These are phyloP conservation scores for Epichloe gansuensis DNA, from an alignment of 2,329 filamentous ascomycete genomes.

Conservation along the genomic window DNA sequence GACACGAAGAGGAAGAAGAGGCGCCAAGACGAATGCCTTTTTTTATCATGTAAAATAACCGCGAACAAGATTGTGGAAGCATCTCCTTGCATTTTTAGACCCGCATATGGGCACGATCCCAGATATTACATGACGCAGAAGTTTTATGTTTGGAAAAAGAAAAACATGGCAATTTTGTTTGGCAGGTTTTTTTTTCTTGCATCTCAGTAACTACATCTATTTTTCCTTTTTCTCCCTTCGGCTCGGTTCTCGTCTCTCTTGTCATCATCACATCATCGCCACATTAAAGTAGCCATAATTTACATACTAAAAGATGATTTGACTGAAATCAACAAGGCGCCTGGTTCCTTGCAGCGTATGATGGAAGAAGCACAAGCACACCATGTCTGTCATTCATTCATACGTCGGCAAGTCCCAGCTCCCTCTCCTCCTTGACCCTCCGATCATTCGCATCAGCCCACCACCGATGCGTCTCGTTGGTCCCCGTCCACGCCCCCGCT, in stretches of 20 bases:
- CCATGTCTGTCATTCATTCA: neutral
- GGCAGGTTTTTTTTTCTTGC: neutral
- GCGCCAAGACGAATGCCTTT: neutral
- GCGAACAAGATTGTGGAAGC: neutral
- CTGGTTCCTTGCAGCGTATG: too few species aligned
- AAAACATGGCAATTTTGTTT: too few species aligned
- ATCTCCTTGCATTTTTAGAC: neutral
- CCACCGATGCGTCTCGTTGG: constrained; percentile 41
- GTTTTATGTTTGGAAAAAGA: too few species aligned
- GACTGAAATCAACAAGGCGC: too few species aligned
- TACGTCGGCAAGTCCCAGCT: constrained; percentile 20
- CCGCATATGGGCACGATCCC: neutral
- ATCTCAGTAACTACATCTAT: too few species aligned
- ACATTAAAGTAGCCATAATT: too few species aligned
- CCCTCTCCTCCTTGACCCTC: constrained; percentile 29
- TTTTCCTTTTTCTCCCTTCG: too few species aligned
- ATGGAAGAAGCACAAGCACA: too few species aligned
- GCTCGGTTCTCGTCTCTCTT: too few species aligned
- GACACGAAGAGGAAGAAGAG: neutral
- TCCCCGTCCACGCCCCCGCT: constrained; percentile 28
- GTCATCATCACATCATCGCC: too few species aligned
- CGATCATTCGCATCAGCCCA: constrained; percentile 39
- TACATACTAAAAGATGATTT: too few species aligned
- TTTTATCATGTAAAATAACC: neutral
- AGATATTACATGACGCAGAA: too few species aligned